phyloP scores from a whole-genome alignment of 441 rosid species.

The Erysimum cheiri region DNA sequence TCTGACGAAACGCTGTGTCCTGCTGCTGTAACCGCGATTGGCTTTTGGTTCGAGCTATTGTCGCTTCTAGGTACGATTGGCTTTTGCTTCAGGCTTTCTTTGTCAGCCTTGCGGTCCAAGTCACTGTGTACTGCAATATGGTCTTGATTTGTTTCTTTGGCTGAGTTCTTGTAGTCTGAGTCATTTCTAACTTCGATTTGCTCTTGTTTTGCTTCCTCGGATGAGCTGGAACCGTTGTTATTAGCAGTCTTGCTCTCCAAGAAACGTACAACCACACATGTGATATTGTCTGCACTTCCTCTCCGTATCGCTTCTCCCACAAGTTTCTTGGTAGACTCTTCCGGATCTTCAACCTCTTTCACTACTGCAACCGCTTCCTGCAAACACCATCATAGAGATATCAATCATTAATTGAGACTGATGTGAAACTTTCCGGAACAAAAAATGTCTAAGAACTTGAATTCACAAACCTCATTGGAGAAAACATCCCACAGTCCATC shows the following conservation, averaged over 20 bases:
- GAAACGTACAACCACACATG: constrained; percentile 89
- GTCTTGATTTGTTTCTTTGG: constrained; percentile 35
- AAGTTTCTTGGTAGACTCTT: constrained; percentile 76
- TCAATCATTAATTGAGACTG: not conserved
- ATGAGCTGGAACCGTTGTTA: constrained; percentile 39
- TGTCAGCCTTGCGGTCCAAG: not conserved
- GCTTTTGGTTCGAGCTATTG: constrained; percentile 17
- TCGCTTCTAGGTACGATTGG: not conserved
- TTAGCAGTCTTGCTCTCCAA: constrained; percentile 44
- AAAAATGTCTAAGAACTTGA: not conserved
- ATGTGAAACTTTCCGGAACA: not conserved
- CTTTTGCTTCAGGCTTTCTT: not conserved
- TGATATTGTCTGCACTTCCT: constrained; percentile 94
- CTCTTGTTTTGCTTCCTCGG: constrained; percentile 11
- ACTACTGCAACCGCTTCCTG: constrained; percentile 86
- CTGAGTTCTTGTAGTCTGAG: constrained; percentile 17
- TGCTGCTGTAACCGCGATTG: not conserved
- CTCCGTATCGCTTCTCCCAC: constrained; percentile 78
- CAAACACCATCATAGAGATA: constrained; percentile 5
- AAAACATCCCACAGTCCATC: constrained; percentile 99
- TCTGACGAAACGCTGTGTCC: constrained; percentile 20
- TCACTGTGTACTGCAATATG: not conserved
- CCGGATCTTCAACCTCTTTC: constrained; percentile 72
- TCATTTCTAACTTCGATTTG: not conserved
- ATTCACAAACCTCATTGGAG: constrained; percentile 72